phyloP scores from a whole-genome alignment of 75 land plant genomes.

The Sequoiadendron giganteum region DNA sequence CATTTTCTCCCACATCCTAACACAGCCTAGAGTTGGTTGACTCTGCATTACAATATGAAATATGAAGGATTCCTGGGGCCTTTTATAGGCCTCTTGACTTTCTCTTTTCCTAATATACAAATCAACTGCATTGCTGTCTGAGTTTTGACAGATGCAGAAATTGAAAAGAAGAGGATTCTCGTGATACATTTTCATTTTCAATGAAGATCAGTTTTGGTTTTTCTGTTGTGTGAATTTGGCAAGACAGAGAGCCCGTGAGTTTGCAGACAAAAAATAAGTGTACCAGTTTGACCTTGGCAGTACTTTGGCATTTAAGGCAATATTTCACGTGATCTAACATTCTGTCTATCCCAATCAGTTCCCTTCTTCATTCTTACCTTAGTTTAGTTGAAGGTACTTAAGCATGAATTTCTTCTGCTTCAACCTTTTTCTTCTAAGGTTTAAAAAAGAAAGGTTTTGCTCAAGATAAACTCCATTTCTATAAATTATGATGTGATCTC shows the following conservation, averaged over 20 bases:
- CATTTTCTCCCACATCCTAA: too few relatives aligned
- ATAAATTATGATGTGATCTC: too few relatives aligned
- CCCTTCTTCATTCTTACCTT: background rate
- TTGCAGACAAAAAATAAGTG: background rate
- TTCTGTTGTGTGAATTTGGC: too few relatives aligned
- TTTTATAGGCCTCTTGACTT: background rate
- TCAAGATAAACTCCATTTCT: too few relatives aligned
- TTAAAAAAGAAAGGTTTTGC: too few relatives aligned
- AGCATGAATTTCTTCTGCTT: too few relatives aligned
- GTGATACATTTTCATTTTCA: background rate
- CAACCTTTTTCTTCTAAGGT: too few relatives aligned
- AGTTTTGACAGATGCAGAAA: background rate
- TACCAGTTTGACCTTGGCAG: background rate
- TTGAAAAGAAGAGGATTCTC: background rate
- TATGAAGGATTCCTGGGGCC: background rate
- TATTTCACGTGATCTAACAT: background rate
- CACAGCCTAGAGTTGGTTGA: too few relatives aligned
- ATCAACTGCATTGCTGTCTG: background rate
- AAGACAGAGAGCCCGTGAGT: background rate
- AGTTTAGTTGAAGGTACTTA: too few relatives aligned
- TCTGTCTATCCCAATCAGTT: background rate
- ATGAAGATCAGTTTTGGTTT: background rate
- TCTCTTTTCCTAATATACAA: too few relatives aligned
- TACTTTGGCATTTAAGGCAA: background rate
- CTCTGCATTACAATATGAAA: background rate